Evolutionary conservation across 768 basidiomycete species (phyloP), one percentile per base, ranked within the genome.

Genomic region (Clavulina sp.): DNA sequence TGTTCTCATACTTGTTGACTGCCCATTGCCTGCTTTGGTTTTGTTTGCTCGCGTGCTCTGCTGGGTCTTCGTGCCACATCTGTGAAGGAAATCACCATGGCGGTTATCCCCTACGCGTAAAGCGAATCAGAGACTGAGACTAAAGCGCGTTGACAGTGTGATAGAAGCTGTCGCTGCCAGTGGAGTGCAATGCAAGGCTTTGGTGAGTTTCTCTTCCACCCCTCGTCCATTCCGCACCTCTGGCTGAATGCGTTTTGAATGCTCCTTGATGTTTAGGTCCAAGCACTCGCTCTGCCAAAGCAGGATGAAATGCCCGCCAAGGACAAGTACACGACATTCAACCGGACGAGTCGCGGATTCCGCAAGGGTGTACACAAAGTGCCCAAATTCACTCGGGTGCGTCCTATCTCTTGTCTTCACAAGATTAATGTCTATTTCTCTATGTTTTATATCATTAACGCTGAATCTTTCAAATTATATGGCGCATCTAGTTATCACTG

Each of bases 321-420:
- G 60, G 93, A 97, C 70, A 99, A 99, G 66, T 99, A 97, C 69
- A 95, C 92, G 3, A 77, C 84, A 19, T 97, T 91, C 66, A 77
- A 75, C 34, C 70, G 75, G 3, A 77, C 74, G 36, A 68, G 69
- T 1, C 70, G 65, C 53, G 83, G 85, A 4, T 99, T 93, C 65
- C 71, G 93, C 41, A 96, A 96, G 60, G 84, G 87, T 24, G 88
- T 95, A 47, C 92, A 97, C 68, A 92, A 92, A 61, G 84, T 93
- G 26, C 92, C 92, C n/a, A 93, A 95, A 62, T 96, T 82, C 78
- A 95, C 92, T 48, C 74, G 87, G 66, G 91, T 92, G 57, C 54
- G 82, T 68, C 18, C 13, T 9, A 41, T 7, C 26, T 30, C n/a
- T 3, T 2, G 26, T 0, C 29, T 46, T 23, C 21, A 7, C 54